Evolutionary conservation across 345 rosid species (phyloP).

Genomic region (Sisymbrium altissimum): DNA sequence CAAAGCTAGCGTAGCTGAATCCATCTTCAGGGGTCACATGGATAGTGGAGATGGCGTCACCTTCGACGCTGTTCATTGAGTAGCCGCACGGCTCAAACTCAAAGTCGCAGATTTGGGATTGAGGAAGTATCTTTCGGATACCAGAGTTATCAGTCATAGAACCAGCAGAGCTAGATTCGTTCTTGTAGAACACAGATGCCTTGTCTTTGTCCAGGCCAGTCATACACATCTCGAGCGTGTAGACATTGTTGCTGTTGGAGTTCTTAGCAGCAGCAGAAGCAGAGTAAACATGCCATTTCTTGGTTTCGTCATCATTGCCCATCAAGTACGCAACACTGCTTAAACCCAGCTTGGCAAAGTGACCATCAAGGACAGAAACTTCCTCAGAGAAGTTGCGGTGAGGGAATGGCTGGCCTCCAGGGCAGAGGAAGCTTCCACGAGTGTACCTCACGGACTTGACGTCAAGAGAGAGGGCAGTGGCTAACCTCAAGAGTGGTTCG

Average conservation of each 20-base stretch:
- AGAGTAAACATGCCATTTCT: conserved; percentile 66
- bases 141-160: conserved; percentile 67
- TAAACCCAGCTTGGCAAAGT: conserved; percentile 38
- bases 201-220: conserved; percentile 55
- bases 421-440: conserved; percentile 84
- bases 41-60: conserved; percentile 50
- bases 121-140: conserved; percentile 54
- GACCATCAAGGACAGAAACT: conserved; percentile 47
- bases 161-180: conserved; percentile 25
- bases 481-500: conserved; percentile 45
- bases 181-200: conserved; percentile 57
- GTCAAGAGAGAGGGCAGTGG: conserved; percentile 42
- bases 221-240: conserved; percentile 76
- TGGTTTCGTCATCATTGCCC: conserved; percentile 40
- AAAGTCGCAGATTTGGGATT: conserved; percentile 60
- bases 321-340: conserved; percentile 43
- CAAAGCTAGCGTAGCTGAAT: conserved; percentile 85
- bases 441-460: conserved; percentile 53
- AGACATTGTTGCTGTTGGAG: conserved; percentile 13
- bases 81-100: conserved; percentile 84
- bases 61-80: conserved; percentile 72
- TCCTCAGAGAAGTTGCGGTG: conserved; percentile 74
- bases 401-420: conserved; percentile 64
- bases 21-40: conserved; percentile 88
- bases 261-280: conserved; percentile 34